Percentiles rank a stretch among this genome's conserved stretches.
Conservation (phyloP, 2,329 filamentous ascomycete genomes). For the Capronia epimyces region DNA sequence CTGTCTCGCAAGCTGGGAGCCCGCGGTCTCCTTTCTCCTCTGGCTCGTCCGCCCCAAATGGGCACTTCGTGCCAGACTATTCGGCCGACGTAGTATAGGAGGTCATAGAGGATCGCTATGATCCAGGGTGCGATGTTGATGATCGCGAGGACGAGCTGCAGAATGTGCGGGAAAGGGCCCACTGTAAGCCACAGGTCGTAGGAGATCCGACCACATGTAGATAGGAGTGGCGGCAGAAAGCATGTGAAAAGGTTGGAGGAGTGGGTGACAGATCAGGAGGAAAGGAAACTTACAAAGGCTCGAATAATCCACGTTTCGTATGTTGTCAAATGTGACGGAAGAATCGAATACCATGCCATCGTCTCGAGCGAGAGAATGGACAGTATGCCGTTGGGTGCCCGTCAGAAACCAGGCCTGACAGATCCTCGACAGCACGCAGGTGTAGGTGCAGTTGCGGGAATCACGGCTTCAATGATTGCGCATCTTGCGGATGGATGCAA, state of each 20-base stretch:
- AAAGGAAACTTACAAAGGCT: conserved; percentile 59
- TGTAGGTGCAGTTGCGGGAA: background rate
- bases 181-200: no score
- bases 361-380: background rate
- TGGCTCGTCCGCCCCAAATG: conserved; percentile 55
- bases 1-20: conserved; percentile 56
- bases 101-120: conserved; percentile 58
- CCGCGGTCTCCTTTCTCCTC: conserved; percentile 54
- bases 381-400: background rate
- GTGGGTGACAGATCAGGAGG: background rate
- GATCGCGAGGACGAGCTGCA: conserved; percentile 56
- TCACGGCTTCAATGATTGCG: background rate
- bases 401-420: no score
- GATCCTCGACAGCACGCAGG: no score
- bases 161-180: no score
- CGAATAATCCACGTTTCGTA: conserved; percentile 59
- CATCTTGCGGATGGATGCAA: background rate
- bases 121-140: conserved; percentile 60
- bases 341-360: conserved; percentile 62
- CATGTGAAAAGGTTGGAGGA: background rate
- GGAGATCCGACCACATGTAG: no score
- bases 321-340: conserved; percentile 53
- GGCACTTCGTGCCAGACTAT: conserved; percentile 55
- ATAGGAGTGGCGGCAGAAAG: background rate
- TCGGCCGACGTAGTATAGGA: conserved; percentile 57